Evolutionary conservation across 306 rosid species (phyloP).

Genomic region (Parietaria judaica): DNA sequence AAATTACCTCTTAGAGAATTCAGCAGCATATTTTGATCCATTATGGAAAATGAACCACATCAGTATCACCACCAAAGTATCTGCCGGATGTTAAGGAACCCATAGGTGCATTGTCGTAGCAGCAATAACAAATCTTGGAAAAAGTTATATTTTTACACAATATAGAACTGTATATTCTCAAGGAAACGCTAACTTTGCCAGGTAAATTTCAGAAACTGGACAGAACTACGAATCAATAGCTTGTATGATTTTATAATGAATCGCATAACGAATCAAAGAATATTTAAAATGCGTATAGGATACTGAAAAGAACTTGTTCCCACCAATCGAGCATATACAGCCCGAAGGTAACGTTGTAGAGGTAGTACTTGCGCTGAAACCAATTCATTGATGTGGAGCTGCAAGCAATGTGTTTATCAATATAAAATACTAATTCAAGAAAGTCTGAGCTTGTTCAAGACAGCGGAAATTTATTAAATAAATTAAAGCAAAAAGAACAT

Average conservation of each 20-base stretch:
- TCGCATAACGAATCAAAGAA: background rate
- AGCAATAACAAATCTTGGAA: background rate
- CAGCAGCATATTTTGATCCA: constrained; percentile 35
- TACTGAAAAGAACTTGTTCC: constrained; percentile 91
- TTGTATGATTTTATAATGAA: background rate
- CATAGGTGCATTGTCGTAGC: constrained; percentile 19
- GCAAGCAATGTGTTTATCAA: constrained; percentile 1
- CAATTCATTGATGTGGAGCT: constrained; percentile 55
- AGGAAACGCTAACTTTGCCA: background rate
- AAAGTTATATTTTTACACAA: background rate
- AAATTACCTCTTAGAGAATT: constrained; percentile 52
- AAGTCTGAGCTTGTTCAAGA: no score
- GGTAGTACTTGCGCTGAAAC: constrained; percentile 77
- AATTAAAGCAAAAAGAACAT: no score
- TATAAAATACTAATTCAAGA: background rate
- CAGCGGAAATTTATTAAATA: no score
- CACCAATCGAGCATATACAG: constrained; percentile 94
- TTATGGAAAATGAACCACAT: constrained; percentile 65
- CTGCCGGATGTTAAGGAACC: constrained; percentile 45
- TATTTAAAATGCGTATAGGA: constrained; percentile 26
- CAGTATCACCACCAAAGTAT: constrained; percentile 55
- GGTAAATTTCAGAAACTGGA: no score
- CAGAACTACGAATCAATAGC: no score
- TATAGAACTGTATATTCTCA: background rate
- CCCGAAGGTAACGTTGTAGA: constrained; percentile 95